Base-by-base conservation (phyloP, 2,329 filamentous ascomycete genomes). In the Drechslera avenae region DNA sequence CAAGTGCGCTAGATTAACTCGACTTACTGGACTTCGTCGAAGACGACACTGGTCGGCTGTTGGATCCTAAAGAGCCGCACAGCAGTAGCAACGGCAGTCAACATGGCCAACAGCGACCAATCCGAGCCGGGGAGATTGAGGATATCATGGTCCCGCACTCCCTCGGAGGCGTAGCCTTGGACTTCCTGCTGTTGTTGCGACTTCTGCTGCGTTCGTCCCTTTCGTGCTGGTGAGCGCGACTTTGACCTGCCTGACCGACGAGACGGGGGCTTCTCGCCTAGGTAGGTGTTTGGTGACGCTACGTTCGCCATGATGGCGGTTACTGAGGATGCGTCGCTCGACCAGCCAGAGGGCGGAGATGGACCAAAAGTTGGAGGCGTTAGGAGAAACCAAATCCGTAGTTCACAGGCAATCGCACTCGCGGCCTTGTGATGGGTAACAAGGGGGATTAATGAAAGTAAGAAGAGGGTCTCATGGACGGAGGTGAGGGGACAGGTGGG, bases 11-110 rank as follows among this genome's bases (percentile, higher is more conserved):
- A 33, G 13, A 33, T 26, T 14, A 48, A 49, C 18, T 51, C n/a
- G 39, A 86, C 91, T 74, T 85, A 96, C 91, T 99, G 94, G 74
- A 99, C 94, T 80, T 99, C 94, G 75, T 99, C 94, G 74, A 99
- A 99, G 62, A 99, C 94, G 55, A 99, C 94, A 68, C 92, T 97
- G 68, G 86, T 88, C 49, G 94, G 94, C 74, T 97, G 91, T 74
- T 95, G 97, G 78, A 99, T 97, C 70, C 91, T 87, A 81, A 96
- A 99, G 58, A 97, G 78, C 59, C 94, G 89, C 60, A 99, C 90
- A 60, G 87, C 78, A 47, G 88, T 82, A 42, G 89, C 90, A 57
- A 97, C 66, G 14, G 91, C 62, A 43, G 91, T 96, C 61, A 97
- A 76, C 42, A 82, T 76, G 16, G 85, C 77, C 73, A 95, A 81